phyloP scores from a whole-genome alignment of 495 filamentous ascomycete genomes.

The Neurospora cerealis region DNA sequence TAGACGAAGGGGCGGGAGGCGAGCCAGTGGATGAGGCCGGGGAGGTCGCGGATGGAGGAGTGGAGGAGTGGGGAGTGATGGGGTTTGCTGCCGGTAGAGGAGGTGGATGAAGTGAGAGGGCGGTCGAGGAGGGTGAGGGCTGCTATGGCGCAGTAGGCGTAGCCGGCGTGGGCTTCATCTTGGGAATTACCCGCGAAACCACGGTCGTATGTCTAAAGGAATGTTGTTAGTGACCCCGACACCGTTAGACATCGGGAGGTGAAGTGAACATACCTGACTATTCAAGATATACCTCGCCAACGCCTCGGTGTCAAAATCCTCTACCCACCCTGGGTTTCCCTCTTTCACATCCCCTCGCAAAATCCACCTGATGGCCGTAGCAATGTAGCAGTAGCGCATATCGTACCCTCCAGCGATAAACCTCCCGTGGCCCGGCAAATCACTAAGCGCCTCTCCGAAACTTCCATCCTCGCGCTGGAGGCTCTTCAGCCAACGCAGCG shows the following conservation, averaged over 20 bases:
- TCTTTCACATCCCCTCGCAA: conserved; percentile 48
- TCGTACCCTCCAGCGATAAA: conserved; percentile 69
- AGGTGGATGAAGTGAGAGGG: conserved; percentile 21
- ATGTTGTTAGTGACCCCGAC: not conserved
- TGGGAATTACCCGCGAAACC: conserved; percentile 73
- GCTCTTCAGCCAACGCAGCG: conserved; percentile 61
- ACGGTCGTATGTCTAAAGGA: conserved; percentile 73
- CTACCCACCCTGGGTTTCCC: conserved; percentile 42
- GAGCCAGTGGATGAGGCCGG: conserved; percentile 28
- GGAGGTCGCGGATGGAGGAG: conserved; percentile 26
- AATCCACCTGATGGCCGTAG: conserved; percentile 72
- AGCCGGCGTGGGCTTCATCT: conserved; percentile 86
- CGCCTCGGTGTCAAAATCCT: conserved; percentile 65
- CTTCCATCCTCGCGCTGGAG: conserved; percentile 80
- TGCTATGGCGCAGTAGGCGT: conserved; percentile 74
- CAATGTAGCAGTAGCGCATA: conserved; percentile 78
- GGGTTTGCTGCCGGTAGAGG: conserved; percentile 6
- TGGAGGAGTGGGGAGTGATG: conserved; percentile 16
- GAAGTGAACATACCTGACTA: conserved; percentile 19
- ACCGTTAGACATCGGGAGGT: not conserved
- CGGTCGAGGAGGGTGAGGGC: conserved; percentile 62
- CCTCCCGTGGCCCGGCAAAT: conserved; percentile 32
- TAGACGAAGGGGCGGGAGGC: conserved; percentile 55
- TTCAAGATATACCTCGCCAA: conserved; percentile 61
- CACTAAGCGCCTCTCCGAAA: conserved; percentile 72